Evolutionary conservation across 345 rosid species (phyloP).

Genomic region (Salix caprea): DNA sequence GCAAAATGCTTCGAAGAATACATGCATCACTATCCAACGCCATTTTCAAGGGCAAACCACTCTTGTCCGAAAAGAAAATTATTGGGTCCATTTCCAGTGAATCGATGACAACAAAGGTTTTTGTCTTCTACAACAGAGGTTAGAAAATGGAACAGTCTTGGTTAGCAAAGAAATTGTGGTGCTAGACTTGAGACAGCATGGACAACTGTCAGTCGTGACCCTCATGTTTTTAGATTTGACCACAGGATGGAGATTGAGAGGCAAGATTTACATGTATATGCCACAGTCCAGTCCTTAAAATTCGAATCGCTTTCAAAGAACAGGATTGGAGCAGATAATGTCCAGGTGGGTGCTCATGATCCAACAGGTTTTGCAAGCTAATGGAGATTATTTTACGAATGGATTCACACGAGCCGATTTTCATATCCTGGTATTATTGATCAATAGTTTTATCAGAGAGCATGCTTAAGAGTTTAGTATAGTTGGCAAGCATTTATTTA

Average conservation of each 20-base stretch:
- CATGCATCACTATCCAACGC: neutral
- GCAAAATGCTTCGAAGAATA: neutral
- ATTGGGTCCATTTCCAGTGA: neutral
- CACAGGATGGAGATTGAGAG: neutral
- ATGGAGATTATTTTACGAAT: neutral
- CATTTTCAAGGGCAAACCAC: neutral
- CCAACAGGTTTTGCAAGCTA: neutral
- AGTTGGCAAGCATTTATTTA: neutral
- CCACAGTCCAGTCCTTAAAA: neutral
- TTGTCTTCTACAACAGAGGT: constrained; percentile 3
- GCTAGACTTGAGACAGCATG: constrained; percentile 8
- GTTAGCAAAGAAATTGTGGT: neutral
- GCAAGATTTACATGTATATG: neutral
- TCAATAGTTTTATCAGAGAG: neutral
- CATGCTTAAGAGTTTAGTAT: neutral
- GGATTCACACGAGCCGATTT: neutral
- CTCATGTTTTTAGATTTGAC: neutral
- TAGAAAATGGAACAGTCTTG: neutral
- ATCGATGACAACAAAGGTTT: neutral
- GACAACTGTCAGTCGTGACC: neutral
- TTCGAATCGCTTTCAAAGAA: neutral
- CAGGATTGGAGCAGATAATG: neutral
- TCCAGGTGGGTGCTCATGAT: neutral
- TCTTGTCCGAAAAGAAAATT: neutral
- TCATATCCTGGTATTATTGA: neutral